These are phyloP conservation scores for Blastobotrys mokoenaii DNA, from an alignment of 805 yeast species.

Conservation along the genomic window DNA sequence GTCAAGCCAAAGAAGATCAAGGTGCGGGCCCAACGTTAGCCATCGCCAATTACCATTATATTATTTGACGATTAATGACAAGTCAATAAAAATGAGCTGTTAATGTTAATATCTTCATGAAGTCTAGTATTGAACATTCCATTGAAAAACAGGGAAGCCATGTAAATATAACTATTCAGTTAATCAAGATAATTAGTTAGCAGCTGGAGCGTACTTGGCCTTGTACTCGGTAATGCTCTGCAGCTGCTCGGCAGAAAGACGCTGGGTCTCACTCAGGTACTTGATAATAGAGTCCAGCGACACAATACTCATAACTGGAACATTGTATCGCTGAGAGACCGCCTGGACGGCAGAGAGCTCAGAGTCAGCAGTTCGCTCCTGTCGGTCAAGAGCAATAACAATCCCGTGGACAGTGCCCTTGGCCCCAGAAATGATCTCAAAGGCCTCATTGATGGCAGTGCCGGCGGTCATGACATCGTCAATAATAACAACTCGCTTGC, in stretches of 20 bases:
- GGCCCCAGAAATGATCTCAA: slow-evolving; percentile 60
- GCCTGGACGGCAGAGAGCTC: slow-evolving; percentile 73
- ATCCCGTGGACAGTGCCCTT: slow-evolving; percentile 74
- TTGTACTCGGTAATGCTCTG: slow-evolving; percentile 24
- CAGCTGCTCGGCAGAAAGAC: slow-evolving; percentile 20
- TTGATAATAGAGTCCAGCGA: slow-evolving; percentile 64
- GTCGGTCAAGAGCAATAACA: slow-evolving; percentile 89
- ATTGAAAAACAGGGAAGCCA: too few species aligned
- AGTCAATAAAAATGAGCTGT: too few species aligned
- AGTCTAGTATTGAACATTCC: too few species aligned
- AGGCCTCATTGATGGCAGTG: slow-evolving; percentile 94
- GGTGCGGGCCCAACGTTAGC: slow-evolving; percentile 11
- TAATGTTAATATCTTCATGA: too few species aligned
- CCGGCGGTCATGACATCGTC: slow-evolving; percentile 99
- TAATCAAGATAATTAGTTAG: slow-evolving; percentile 6
- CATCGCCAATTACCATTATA: too few species aligned
- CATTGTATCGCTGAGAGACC: slow-evolving; percentile 59
- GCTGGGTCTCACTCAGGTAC: slow-evolving; percentile 34
- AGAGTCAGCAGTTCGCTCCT: slow-evolving; percentile 68
- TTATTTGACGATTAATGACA: too few species aligned
- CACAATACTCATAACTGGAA: slow-evolving; percentile 81
- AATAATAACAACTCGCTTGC: slow-evolving; percentile 70
- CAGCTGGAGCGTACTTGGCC: slow-evolving; percentile 23
- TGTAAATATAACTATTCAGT: too few species aligned
- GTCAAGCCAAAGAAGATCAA: slow-evolving; percentile 20